Evolutionary conservation across 352 stramenopile species (phyloP).

Genomic region (Blastocystis sp.): DNA sequence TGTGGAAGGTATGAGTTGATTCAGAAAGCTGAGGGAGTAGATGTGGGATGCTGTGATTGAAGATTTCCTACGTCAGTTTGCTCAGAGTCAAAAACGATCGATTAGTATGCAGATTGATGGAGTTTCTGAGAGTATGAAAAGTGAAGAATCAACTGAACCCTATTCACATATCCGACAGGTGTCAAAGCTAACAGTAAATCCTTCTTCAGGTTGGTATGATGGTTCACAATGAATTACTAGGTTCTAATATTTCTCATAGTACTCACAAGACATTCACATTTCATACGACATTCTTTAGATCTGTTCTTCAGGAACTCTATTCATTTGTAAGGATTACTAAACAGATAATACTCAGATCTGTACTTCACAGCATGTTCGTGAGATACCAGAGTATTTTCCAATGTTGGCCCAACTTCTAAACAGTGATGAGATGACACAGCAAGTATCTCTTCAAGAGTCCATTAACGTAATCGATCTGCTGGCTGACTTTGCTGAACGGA

Average conservation of each 20-base stretch:
- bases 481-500: slow-evolving; percentile 37
- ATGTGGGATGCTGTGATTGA: slow-evolving; percentile 55
- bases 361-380: not conserved
- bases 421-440: slow-evolving; percentile 55
- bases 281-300: slow-evolving; percentile 50
- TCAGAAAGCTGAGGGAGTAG: not conserved
- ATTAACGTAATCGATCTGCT: slow-evolving; percentile 31
- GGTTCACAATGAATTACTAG: too few relatives aligned
- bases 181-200: too few relatives aligned
- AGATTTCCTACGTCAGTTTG: slow-evolving; percentile 16
- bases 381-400: slow-evolving; percentile 30
- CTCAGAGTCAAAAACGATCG: not conserved
- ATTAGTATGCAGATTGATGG: not conserved
- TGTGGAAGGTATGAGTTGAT: not conserved
- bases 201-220: too few relatives aligned
- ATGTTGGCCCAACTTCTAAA: slow-evolving; percentile 47
- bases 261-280: not conserved
- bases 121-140: not conserved
- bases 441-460: not conserved
- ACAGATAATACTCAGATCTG: not conserved
- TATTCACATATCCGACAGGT: not conserved
- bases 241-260: too few relatives aligned
- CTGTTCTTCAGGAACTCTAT: slow-evolving; percentile 3
- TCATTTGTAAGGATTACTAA: not conserved
- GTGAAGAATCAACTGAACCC: not conserved